Percentiles rank a stretch among this genome's conserved stretches.
Evolutionary conservation across 1,139 yeast species (phyloP).

Genomic region (Protomyces inouyei): DNA sequence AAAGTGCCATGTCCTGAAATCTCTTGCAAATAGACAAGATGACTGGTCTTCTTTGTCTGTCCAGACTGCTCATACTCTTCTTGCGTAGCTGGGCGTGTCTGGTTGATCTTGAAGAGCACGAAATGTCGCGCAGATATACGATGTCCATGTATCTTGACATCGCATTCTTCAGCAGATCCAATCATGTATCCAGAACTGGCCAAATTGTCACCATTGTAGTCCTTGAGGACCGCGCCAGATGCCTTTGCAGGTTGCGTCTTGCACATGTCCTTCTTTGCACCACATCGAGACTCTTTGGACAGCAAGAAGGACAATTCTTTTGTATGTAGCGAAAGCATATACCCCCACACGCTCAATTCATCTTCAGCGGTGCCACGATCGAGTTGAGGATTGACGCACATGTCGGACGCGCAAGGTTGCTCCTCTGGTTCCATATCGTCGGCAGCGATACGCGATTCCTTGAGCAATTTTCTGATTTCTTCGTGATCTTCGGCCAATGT

Average conservation of each 20-base stretch:
- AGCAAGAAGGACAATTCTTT: conserved; percentile 3
- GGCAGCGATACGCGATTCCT: not conserved
- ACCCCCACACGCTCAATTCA: conserved; percentile 14
- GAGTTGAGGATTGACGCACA: not conserved
- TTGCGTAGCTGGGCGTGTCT: not conserved
- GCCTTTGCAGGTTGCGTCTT: not conserved
- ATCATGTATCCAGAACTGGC: conserved; percentile 24
- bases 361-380: not conserved
- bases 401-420: not conserved
- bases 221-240: conserved; percentile 16
- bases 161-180: conserved; percentile 18
- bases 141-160: conserved; percentile 5
- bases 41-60: not conserved
- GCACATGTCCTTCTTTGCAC: not conserved
- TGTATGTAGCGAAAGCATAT: conserved; percentile 10
- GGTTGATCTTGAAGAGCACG: conserved; percentile 19
- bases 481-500: not conserved
- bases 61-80: conserved; percentile 1
- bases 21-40: conserved; percentile 16
- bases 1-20: conserved; percentile 21
- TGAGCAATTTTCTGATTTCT: not conserved
- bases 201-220: conserved; percentile 23
- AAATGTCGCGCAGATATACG: conserved; percentile 16
- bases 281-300: conserved; percentile 19
- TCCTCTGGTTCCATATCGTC: not conserved